These are phyloP conservation scores for Coemansia sp. DNA, from an alignment of 371 early-diverging fungal species.

Conservation along the genomic window DNA sequence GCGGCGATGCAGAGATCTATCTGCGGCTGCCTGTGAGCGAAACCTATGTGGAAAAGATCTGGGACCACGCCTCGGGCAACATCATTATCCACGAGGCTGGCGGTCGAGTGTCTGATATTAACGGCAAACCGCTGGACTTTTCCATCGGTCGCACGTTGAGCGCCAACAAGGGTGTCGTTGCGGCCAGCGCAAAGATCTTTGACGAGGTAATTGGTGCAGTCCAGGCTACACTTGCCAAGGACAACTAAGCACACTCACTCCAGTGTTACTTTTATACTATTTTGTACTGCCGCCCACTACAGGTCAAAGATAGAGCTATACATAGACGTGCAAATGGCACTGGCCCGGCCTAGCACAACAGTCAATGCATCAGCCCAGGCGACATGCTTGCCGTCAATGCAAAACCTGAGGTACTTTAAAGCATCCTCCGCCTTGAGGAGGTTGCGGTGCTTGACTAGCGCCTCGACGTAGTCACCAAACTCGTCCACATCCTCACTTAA, in stretches of 20 bases:
- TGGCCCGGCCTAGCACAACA: neutral
- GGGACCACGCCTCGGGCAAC: constrained; percentile 97
- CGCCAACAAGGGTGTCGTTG: constrained; percentile 88
- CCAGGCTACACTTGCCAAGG: constrained; percentile 20
- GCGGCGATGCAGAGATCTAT: constrained; percentile 92
- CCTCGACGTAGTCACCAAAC: constrained; percentile 25
- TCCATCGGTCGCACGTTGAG: constrained; percentile 79
- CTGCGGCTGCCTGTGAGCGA: constrained; percentile 78
- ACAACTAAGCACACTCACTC: constrained; percentile 9
- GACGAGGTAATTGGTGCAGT: constrained; percentile 67
- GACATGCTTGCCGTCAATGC: neutral
- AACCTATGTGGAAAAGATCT: constrained; percentile 93
- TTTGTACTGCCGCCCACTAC: too few species aligned
- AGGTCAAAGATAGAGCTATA: too few species aligned
- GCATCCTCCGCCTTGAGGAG: constrained; percentile 13
- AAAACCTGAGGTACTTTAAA: constrained; percentile 10
- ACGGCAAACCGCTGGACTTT: constrained; percentile 87
- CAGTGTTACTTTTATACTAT: constrained; percentile 7
- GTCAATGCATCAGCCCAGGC: constrained; percentile 18
- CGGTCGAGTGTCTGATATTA: constrained; percentile 83
- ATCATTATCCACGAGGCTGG: constrained; percentile 94
- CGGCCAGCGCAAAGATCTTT: constrained; percentile 69
- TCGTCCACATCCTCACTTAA: constrained; percentile 27
- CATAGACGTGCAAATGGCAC: too few species aligned
- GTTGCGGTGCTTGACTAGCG: constrained; percentile 19